Conservation (phyloP, 106 monocot species). For the Agapanthus africanus region DNA sequence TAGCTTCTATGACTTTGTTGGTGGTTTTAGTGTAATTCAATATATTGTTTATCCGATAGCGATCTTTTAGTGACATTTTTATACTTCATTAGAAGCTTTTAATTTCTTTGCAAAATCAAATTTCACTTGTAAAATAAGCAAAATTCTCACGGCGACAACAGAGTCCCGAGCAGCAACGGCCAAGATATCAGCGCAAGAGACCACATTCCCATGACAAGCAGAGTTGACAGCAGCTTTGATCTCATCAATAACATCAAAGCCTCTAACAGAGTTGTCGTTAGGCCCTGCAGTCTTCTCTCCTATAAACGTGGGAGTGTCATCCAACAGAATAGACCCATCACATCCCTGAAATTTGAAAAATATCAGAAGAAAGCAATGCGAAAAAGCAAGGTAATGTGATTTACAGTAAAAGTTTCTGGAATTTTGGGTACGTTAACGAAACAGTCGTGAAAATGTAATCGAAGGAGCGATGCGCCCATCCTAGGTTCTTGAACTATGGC, state of each 20-base stretch:
- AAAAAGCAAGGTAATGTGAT: too few relatives aligned
- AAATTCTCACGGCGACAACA: conserved; percentile 26
- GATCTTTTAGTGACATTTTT: too few relatives aligned
- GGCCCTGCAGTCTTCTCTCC: conserved; percentile 24
- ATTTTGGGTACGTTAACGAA: conserved; percentile 7
- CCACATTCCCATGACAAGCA: not conserved
- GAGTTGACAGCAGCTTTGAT: conserved; percentile 21
- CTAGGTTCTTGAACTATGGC: conserved; percentile 1
- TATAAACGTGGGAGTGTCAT: conserved; percentile 15
- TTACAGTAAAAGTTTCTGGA: too few relatives aligned
- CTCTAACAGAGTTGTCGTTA: conserved; percentile 38
- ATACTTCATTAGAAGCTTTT: too few relatives aligned
- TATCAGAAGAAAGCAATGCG: not conserved
- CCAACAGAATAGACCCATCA: conserved; percentile 26
- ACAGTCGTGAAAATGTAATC: conserved; percentile 15
- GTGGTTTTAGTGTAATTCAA: too few relatives aligned
- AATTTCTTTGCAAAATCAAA: not conserved
- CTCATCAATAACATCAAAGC: conserved; percentile 40
- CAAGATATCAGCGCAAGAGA: conserved; percentile 54
- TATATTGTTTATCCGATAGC: too few relatives aligned
- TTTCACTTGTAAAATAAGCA: not conserved
- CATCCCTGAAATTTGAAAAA: conserved; percentile 18
- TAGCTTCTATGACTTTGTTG: too few relatives aligned
- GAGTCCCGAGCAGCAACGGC: conserved; percentile 54
- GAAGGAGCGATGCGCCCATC: conserved; percentile 16